A percentile compares a stretch with the other conserved stretches of the same genome.
phyloP scores from a whole-genome alignment of 1,284 basidiomycete genomes.

The Lignosus rhinocerotis region DNA sequence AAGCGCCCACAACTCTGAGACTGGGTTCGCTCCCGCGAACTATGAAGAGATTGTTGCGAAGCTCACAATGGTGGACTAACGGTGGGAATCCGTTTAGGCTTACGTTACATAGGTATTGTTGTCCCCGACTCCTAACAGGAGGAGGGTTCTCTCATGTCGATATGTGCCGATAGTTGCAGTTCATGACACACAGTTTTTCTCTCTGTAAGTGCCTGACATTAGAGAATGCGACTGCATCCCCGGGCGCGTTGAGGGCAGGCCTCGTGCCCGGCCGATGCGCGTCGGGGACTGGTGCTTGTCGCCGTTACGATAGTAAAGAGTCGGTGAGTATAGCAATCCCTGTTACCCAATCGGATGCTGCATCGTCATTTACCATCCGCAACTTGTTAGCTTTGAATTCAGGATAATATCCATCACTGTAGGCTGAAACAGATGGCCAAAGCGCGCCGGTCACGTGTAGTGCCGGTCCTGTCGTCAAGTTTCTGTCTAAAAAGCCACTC shows the following conservation, averaged over 20 bases:
- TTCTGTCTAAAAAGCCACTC: background rate
- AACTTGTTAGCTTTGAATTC: background rate
- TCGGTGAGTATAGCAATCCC: background rate
- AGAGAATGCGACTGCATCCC: too few species aligned
- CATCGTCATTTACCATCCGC: too few species aligned
- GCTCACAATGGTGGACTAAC: conserved; percentile 21
- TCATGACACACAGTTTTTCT: too few species aligned
- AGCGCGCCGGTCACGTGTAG: background rate
- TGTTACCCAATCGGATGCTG: too few species aligned
- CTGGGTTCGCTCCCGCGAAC: conserved; percentile 35
- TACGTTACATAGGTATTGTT: background rate
- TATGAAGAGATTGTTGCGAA: conserved; percentile 39
- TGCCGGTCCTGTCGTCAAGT: background rate
- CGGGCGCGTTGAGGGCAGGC: too few species aligned
- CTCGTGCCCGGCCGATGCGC: too few species aligned
- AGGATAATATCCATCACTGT: background rate
- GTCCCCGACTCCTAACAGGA: too few species aligned
- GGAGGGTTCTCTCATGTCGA: too few species aligned
- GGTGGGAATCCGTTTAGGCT: background rate
- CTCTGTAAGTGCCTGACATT: too few species aligned
- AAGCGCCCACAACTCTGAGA: conserved; percentile 35
- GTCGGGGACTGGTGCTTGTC: too few species aligned
- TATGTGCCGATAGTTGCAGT: too few species aligned
- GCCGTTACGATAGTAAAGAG: background rate
- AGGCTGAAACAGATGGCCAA: background rate